Percentiles rank a stretch among this genome's conserved stretches.
Conservation (phyloP, 148 eudicot species). For the Rheum nobile region DNA sequence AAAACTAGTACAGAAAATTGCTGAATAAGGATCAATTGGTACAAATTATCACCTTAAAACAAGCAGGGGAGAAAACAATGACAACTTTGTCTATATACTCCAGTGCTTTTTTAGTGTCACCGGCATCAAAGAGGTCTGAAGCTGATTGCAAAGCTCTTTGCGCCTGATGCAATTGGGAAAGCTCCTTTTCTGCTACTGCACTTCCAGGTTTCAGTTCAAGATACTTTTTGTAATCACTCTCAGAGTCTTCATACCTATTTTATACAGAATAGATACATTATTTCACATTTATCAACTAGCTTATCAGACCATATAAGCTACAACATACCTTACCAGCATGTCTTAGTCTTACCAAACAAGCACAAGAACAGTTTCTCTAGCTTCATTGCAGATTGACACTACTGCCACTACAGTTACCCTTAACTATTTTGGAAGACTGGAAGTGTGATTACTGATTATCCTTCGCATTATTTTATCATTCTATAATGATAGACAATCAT, state of each 20-base stretch:
- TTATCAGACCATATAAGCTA: neutral
- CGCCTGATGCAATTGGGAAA: conserved; percentile 84
- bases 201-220: conserved; percentile 63
- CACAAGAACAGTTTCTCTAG: neutral
- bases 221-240: conserved; percentile 56
- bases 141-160: conserved; percentile 64
- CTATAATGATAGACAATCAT: neutral
- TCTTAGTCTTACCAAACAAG: neutral
- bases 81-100: conserved; percentile 74
- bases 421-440: neutral
- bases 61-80: conserved; percentile 88
- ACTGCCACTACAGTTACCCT: neutral
- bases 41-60: conserved; percentile 43
- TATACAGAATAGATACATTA: conserved; percentile 9
- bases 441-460: neutral
- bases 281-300: neutral
- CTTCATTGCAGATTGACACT: neutral
- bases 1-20: neutral
- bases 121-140: conserved; percentile 48
- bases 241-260: conserved; percentile 81
- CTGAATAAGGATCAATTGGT: neutral
- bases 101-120: conserved; percentile 63
- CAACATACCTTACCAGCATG: neutral
- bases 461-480: neutral
- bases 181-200: conserved; percentile 82